Evolutionary conservation across 2,329 filamentous ascomycete genomes (phyloP).

Genomic region (Sarocladiaceae sp.): DNA sequence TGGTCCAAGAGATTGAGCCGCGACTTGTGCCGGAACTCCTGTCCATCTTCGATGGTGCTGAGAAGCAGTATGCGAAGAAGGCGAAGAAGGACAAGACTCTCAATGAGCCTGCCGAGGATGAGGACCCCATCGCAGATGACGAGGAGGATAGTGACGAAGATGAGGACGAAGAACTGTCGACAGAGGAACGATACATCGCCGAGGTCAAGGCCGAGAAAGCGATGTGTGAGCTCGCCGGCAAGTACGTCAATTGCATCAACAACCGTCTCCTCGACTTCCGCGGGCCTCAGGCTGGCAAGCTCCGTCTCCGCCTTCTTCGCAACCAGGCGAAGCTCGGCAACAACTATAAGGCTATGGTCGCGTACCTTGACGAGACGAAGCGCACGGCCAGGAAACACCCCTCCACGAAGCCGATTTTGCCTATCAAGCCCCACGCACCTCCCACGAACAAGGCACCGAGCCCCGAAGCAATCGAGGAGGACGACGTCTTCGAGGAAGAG

Average conservation of each 20-base stretch:
- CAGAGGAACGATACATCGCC: constrained; percentile 53
- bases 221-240: constrained; percentile 78
- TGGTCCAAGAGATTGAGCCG: constrained; percentile 62
- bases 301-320: constrained; percentile 65
- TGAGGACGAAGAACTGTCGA: constrained; percentile 47
- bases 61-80: constrained; percentile 71
- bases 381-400: constrained; percentile 8
- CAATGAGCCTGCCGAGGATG: constrained; percentile 62
- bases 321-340: constrained; percentile 76
- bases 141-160: constrained; percentile 46
- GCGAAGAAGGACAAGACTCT: constrained; percentile 49
- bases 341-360: constrained; percentile 80
- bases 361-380: constrained; percentile 61
- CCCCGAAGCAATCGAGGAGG: constrained; percentile 34
- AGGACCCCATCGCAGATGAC: constrained; percentile 63
- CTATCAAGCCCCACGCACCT: constrained; percentile 10
- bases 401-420: constrained; percentile 14
- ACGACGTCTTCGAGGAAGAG: constrained; percentile 42
- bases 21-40: constrained; percentile 62
- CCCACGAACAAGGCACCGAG: constrained; percentile 26
- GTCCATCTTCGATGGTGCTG: constrained; percentile 69
- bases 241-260: constrained; percentile 74
- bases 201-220: constrained; percentile 75
- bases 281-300: constrained; percentile 52
- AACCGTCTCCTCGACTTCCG: constrained; percentile 66